Evolutionary conservation across 208 protist genomes (phyloP).

Genomic region (Chromosphaera perkinsii): DNA sequence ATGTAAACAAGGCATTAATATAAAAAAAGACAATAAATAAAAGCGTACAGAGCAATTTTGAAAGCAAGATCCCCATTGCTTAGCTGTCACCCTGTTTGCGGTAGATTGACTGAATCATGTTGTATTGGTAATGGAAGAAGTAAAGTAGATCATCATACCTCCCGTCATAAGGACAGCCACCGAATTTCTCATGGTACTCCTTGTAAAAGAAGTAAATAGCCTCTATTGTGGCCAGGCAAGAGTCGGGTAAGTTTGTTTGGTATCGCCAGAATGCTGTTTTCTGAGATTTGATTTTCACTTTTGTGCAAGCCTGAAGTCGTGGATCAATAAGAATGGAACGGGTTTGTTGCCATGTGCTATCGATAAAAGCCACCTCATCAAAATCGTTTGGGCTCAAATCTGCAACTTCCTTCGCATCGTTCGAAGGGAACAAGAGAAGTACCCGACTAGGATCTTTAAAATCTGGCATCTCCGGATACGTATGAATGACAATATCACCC

Average conservation of each 20-base stretch:
- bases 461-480: slow-evolving; percentile 38
- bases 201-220: slow-evolving; percentile 85
- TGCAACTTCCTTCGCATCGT: too few species aligned
- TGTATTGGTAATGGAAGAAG: slow-evolving; percentile 85
- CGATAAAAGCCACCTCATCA: slow-evolving; percentile 80
- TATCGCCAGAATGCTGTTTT: slow-evolving; percentile 85
- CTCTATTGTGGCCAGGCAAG: slow-evolving; percentile 82
- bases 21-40: too few species aligned
- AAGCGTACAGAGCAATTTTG: too few species aligned
- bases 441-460: slow-evolving; percentile 3
- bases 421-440: slow-evolving; percentile 71
- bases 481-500: slow-evolving; percentile 15
- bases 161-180: slow-evolving; percentile 73
- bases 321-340: slow-evolving; percentile 72
- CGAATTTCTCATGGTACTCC: slow-evolving; percentile 65
- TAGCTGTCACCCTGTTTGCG: too few species aligned
- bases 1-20: too few species aligned
- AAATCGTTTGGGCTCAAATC: slow-evolving; percentile 65
- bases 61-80: too few species aligned
- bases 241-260: slow-evolving; percentile 69
- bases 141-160: slow-evolving; percentile 87
- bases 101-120: slow-evolving; percentile 77
- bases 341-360: slow-evolving; percentile 84
- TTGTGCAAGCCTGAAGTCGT: slow-evolving; percentile 62
- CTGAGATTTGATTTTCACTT: slow-evolving; percentile 65